Percentiles rank a stretch among this genome's conserved stretches.
Conservation (phyloP, 768 basidiomycete species). For the Pisolithus marmoratus region DNA sequence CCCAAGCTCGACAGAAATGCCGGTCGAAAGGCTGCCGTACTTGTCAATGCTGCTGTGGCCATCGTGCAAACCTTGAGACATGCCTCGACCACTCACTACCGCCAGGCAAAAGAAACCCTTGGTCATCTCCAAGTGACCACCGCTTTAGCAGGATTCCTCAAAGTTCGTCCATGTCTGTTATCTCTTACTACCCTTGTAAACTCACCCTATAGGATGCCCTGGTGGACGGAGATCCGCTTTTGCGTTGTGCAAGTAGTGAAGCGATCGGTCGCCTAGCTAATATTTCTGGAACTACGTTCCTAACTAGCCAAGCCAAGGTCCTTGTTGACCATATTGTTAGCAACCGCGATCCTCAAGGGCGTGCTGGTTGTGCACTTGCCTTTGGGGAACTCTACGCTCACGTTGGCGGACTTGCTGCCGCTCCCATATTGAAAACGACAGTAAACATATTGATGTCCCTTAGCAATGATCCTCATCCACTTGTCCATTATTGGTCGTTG, state of each 20-base stretch:
- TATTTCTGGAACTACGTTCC: slow-evolving; percentile 75
- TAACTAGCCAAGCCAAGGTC: slow-evolving; percentile 82
- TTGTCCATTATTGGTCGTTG: slow-evolving; percentile 93
- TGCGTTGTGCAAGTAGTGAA: slow-evolving; percentile 80
- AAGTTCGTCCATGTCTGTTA: slow-evolving; percentile 42
- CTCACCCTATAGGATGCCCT: slow-evolving; percentile 56
- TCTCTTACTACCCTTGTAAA: slow-evolving; percentile 8
- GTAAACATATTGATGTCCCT: slow-evolving; percentile 94
- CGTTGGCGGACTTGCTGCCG: slow-evolving; percentile 92
- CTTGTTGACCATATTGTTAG: slow-evolving; percentile 91
- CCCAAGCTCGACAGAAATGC: slow-evolving; percentile 81
- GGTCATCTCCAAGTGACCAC: slow-evolving; percentile 59
- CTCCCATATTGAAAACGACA: slow-evolving; percentile 90
- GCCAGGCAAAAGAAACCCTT: slow-evolving; percentile 61
- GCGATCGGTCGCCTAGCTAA: slow-evolving; percentile 83
- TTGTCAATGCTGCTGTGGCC: slow-evolving; percentile 74
- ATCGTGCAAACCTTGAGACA: slow-evolving; percentile 63
- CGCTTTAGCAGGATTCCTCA: slow-evolving; percentile 65
- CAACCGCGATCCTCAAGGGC: slow-evolving; percentile 87
- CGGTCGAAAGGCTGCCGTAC: slow-evolving; percentile 79
- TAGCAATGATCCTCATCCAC: slow-evolving; percentile 91
- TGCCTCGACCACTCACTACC: slow-evolving; percentile 45
- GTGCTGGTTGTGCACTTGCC: slow-evolving; percentile 90
- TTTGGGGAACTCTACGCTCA: slow-evolving; percentile 89
- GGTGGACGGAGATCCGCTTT: slow-evolving; percentile 69